Evolutionary conservation across 495 filamentous ascomycete genomes (phyloP).

Genomic region (Aspergillus incahuasiensis): DNA sequence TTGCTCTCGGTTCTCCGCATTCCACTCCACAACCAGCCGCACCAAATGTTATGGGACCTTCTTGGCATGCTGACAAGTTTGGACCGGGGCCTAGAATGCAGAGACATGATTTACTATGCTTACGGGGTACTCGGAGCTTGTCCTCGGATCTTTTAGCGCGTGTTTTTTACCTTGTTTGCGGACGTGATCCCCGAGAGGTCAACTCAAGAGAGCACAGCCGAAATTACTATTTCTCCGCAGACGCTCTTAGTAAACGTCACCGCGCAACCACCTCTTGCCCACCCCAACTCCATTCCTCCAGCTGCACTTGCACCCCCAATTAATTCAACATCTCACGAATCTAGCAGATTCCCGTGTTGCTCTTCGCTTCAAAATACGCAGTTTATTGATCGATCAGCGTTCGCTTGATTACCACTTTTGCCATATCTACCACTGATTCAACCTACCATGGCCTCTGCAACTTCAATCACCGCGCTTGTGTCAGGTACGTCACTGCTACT

Average conservation of each 20-base stretch:
- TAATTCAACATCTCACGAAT: conserved; percentile 1
- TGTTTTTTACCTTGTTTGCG: not conserved
- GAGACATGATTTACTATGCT: conserved; percentile 5
- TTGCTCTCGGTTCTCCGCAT: conserved; percentile 18
- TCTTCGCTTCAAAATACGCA: not conserved
- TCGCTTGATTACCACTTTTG: not conserved
- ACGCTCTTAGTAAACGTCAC: conserved; percentile 38
- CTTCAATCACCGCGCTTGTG: conserved; percentile 11
- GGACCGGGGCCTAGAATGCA: conserved; percentile 10
- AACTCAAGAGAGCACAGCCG: conserved; percentile 4
- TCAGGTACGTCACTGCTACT: conserved; percentile 21
- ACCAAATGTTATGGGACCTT: conserved; percentile 1
- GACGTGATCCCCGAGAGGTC: conserved; percentile 1
- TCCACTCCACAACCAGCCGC: conserved; percentile 16
- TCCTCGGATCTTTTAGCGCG: conserved; percentile 13
- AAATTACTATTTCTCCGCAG: conserved; percentile 20
- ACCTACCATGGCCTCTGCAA: conserved; percentile 28
- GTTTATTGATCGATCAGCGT: too few species aligned
- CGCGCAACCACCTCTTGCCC: conserved; percentile 25
- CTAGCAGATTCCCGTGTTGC: not conserved
- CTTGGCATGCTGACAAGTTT: conserved; percentile 23
- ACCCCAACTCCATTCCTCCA: conserved; percentile 21
- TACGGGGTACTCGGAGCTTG: conserved; percentile 14
- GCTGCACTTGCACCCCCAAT: conserved; percentile 7
- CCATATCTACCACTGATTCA: not conserved